Evolutionary conservation across 2,329 filamentous ascomycete genomes (phyloP), one percentile per base, ranked within the genome.

Genomic region (Aspergillus aculeatinus): DNA sequence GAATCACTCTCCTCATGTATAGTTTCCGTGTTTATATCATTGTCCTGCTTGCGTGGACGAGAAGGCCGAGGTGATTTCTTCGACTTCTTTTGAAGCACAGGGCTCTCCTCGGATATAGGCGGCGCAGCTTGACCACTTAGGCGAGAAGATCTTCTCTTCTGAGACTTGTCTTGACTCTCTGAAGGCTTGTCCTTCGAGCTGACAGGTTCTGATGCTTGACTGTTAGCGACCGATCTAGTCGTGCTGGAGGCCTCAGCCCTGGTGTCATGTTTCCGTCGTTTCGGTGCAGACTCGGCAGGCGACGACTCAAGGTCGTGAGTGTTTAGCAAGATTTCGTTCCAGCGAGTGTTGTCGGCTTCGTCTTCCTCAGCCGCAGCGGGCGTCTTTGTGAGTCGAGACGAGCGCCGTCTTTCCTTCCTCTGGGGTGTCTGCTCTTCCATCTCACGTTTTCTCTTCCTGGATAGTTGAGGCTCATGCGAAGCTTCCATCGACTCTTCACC

Each of bases 391-490:
- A 69, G 63, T 33, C 69, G 67, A 3, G 64, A 70, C 3, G 73
- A 75, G 16, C 72, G 70, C 35, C 74, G 72, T 56, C 68, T 70
- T 44, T 71, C 68, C 25, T 65, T 65, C 6, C 60, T 62, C 9
- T 62, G 60, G 5, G 61, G 53, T 23, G 63, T 59, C 1, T 57
- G 31, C 19, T 65, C 59, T 16, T 70, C 67, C 11, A 64, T 65
- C 39, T 70, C 69, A 2, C 74, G 67, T 59, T 76, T 75, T 39
- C 76, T 71, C 63, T 77, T 79, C 62, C 68, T 73, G 4, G 64
- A 69, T 4, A 64, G 25, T 12, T 65, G 67, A 6, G 57, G 58
- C 21, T 61, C 63, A 3, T 59, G 48, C 11, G 55, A 39, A 49
- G 49, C 50, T 7, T 62, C 55, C 44, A 29, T 25, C 33, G 5